Base-by-base conservation (phyloP, 768 basidiomycete genomes). In the Polyporus arcularius region DNA sequence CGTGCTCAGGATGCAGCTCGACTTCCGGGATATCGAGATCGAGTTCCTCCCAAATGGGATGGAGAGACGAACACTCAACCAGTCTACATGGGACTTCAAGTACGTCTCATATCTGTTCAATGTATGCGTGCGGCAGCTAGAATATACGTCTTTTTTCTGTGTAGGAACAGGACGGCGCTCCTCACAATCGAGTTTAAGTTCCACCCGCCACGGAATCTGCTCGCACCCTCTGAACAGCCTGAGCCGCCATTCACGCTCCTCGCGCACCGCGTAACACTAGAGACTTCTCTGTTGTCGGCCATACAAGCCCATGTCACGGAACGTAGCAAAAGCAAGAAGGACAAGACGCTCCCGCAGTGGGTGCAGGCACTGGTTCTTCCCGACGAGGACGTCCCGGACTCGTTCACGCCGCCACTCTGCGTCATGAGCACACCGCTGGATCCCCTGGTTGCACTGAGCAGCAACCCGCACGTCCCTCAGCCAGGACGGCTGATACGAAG, bases 11-110 rank as follows among this genome's bases (percentile, higher is more conserved):
- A 79, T 80, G 72, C 85, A 90, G 70, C 81, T 96, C 31, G 87
- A 86, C 60, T 72, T 76, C 38, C 74, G 81, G 62, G 88, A 88
- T 47, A 86, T 94, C 63, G 84, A 88, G 46, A 80, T 94, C 74
- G 90, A 91, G 48, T 66, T 92, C 57, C 80, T 96, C 45, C 86
- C 94, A 0, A 70, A 79, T 31, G 94, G 94, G 12, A 97, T 97
- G 94, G 87, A 89, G 64, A 79, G 85, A 61, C 78, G 87, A 59
- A 88, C 80, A 65, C 65, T 80, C 57, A 97, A 96, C 71, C 90
- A 93, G 71, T 94, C 93, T 7, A 81, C 78, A 26, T 95, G 90
- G 85, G 89, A 95, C 75, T 76, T 78, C 72, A 92, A 83, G 94
- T 96, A 73, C 65, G 84, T 77, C 21, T 50, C 48, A 57, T 54